Conservation (phyloP, 169 alveolate genomes). For the Plasmodium cynomolgi region DNA sequence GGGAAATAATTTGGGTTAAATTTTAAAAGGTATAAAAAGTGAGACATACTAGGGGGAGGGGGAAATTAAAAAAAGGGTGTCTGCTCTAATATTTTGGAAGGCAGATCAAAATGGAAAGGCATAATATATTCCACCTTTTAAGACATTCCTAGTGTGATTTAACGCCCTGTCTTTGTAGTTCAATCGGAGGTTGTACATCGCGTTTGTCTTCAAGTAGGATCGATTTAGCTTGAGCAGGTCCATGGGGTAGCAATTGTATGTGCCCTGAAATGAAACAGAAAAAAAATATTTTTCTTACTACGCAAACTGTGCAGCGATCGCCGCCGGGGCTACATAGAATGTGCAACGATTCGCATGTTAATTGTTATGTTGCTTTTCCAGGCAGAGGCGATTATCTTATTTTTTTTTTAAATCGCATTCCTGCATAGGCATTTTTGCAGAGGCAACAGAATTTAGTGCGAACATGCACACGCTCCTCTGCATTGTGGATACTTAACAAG, state of each 20-base stretch:
- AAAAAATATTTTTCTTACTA: background rate
- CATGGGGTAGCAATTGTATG: conserved; percentile 71
- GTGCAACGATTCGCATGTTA: background rate
- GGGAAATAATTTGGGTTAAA: background rate
- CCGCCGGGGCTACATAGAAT: background rate
- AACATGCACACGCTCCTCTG: background rate
- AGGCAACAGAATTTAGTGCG: background rate
- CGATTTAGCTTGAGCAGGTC: conserved; percentile 50
- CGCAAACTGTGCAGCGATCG: background rate
- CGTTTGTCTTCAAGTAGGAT: conserved; percentile 48
- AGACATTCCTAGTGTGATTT: conserved; percentile 63
- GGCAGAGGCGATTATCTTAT: background rate
- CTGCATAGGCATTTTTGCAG: background rate
- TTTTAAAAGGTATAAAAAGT: background rate
- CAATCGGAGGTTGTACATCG: conserved; percentile 11
- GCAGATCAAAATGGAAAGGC: background rate
- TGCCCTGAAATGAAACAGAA: conserved; percentile 46
- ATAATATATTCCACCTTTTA: conserved; percentile 23
- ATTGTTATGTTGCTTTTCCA: background rate
- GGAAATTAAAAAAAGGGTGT: background rate
- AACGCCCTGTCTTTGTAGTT: conserved; percentile 54
- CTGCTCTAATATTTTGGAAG: background rate
- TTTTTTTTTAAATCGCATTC: background rate
- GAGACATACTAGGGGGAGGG: background rate
- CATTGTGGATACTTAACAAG: background rate